Evolutionary conservation across 2,329 filamentous ascomycete genomes (phyloP), one percentile per base, ranked within the genome.

Genomic region (Xylariaceae sp.): DNA sequence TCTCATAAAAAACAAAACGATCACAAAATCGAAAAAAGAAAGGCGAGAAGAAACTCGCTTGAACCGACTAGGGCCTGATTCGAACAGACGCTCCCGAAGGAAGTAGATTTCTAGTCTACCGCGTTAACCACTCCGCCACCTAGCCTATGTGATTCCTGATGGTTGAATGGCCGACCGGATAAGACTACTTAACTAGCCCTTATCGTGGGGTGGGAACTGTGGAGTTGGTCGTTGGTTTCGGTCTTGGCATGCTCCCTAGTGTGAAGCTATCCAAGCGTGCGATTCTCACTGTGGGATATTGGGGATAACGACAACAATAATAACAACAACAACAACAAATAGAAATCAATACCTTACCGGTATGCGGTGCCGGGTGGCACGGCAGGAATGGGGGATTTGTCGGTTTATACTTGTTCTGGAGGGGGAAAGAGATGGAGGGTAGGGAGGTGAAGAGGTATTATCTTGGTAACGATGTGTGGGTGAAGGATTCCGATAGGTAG

Each of bases 71-170:
- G 49, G 49, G 49, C 49, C 49, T 51, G 49, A 51, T 51, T 51
- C 49, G 49, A 51, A 51, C 49, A 51, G 49, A 51, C 49, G 49
- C 49, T 51, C 49, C 49, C 49, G 49, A 51, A 51, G 49, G 49
- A 51, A 51, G 49, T 51, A 51, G 49, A 51, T 51, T 51, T 51
- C 49, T 51, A 61, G 60, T 61, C 60, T 59, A 61, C 54, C 60
- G 57, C 60, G 57, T 61, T 61, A 61, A 61, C 60, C 60, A 61
- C 60, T 61, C 60, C 57, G 60, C 57, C 60, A 61, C 55, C 59
- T 60, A 49, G 59, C 59, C 59, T 51, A 30, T 30, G 23, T n/a
- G 10, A 5, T 30, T 35, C 11, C 8, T 51, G 17, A 10, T 51
- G 11, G 23, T 15, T 34, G 4, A 45, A n/a, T 45, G n/a, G 11